Conservation (phyloP, 2,329 filamentous ascomycete genomes). For the Penicillium freii region DNA sequence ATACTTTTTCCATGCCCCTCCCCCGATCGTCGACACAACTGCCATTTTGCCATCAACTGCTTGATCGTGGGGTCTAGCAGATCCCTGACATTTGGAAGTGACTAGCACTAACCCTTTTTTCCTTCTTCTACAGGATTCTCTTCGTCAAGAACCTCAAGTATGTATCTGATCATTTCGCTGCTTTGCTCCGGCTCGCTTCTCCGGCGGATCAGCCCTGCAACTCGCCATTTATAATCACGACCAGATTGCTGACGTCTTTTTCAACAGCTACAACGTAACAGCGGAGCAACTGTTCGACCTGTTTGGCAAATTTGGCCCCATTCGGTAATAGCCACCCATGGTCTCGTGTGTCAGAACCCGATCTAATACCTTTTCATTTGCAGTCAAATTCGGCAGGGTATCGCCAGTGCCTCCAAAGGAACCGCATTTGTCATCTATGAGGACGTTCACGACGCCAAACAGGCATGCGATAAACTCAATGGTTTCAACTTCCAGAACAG, state of each 20-base stretch:
- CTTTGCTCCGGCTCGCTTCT: slow-evolving; percentile 3
- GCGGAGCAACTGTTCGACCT: slow-evolving; percentile 97
- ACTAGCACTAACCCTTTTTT: slow-evolving; percentile 7
- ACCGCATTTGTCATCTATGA: slow-evolving; percentile 99
- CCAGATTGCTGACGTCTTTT: slow-evolving; percentile 11
- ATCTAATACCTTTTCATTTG: slow-evolving; percentile 17
- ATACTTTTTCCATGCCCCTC: slow-evolving; percentile 32
- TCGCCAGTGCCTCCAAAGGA: slow-evolving; percentile 94
- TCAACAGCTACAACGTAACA: slow-evolving; percentile 89
- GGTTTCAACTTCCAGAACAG: slow-evolving; percentile 99
- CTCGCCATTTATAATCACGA: background rate
- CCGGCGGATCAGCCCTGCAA: background rate
- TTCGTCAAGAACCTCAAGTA: slow-evolving; percentile 99
- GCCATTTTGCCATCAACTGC: slow-evolving; percentile 11
- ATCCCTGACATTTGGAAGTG: background rate
- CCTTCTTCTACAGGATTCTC: slow-evolving; percentile 69
- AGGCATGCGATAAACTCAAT: slow-evolving; percentile 98
- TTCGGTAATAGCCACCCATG: slow-evolving; percentile 63
- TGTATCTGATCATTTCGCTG: slow-evolving; percentile 30
- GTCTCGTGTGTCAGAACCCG: slow-evolving; percentile 9
- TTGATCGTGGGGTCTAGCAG: background rate
- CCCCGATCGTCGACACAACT: slow-evolving; percentile 13
- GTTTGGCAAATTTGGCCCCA: slow-evolving; percentile 95
- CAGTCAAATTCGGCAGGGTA: slow-evolving; percentile 97
- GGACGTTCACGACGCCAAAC: slow-evolving; percentile 98